Evolutionary conservation across 768 basidiomycete species (phyloP), one percentile per base, ranked within the genome.

Genomic region (Phylloporus sp.): DNA sequence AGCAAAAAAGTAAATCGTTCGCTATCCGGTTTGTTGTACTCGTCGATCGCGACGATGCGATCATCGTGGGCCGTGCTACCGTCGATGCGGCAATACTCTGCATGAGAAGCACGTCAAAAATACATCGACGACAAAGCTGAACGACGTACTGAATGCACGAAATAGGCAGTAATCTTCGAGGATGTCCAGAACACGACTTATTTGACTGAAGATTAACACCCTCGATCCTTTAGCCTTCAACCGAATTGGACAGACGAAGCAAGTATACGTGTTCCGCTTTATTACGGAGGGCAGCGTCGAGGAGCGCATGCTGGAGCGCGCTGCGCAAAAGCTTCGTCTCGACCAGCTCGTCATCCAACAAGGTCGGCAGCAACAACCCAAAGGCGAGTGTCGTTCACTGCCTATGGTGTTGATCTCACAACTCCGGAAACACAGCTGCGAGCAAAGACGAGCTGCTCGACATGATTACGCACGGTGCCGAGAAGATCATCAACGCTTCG

Each of bases 261-360:
- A 92, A 2, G 92, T 96, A 28, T 74, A 96, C 34, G 83, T 96
- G 39, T 95, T 90, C 70, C 77, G 94, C 28, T 76, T 97, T 7
- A 80, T 95, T 27, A 86, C 82, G 21, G 84, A 81, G 15, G 85
- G 90, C 64, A 96, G 92, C 1, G 78, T 99, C 55, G 95, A 97
- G 70, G 86, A 84, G 33, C 87, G 83, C 64, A 93, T 97, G 62
- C 83, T 98, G 73, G 79, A 90, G 60, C 77, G 82, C 13, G 88
- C 89, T 9, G 94, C 93, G 5, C 95, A 97, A 71, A 98, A 97
- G 70, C 73, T 97, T 44, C 78, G 93, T 45, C 71, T 97, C 20
- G 95, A 97, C 66, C 95, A 97, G 69, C 75, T 98, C 10, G 95
- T 97, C 52, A 97, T 98, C 48, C 94, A 97, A 63, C 94, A 97